phyloP scores from a whole-genome alignment of 208 protist genomes.

The Crithidia bombi region DNA sequence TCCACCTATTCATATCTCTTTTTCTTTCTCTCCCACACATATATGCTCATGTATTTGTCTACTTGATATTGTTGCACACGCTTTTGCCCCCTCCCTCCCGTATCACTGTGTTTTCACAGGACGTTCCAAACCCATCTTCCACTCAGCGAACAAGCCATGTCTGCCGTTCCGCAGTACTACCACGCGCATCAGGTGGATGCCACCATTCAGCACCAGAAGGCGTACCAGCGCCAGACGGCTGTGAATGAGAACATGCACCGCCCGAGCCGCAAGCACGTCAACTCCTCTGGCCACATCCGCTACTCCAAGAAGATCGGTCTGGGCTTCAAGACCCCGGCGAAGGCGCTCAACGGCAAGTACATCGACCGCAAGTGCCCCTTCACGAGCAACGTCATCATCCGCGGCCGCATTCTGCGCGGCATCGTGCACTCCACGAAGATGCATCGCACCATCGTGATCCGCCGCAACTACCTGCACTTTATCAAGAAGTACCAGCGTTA shows the following conservation, averaged over 20 bases:
- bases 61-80: no score
- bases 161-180: slow-evolving; percentile 53
- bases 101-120: no score
- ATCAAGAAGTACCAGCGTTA: slow-evolving; percentile 99
- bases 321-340: slow-evolving; percentile 99
- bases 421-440: slow-evolving; percentile 99
- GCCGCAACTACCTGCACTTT: slow-evolving; percentile 99
- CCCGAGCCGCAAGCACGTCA: slow-evolving; percentile 57
- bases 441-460: slow-evolving; percentile 98
- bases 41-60: no score
- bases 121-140: slow-evolving; percentile 24
- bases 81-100: no score
- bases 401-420: slow-evolving; percentile 98
- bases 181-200: slow-evolving; percentile 59
- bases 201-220: slow-evolving; percentile 76
- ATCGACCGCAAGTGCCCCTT: slow-evolving; percentile 99
- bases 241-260: slow-evolving; percentile 33
- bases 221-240: slow-evolving; percentile 92
- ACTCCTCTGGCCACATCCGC: slow-evolving; percentile 88
- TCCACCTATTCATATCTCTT: no score
- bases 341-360: slow-evolving; percentile 98
- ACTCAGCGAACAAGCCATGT: slow-evolving; percentile 33
- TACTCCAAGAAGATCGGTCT: slow-evolving; percentile 94
- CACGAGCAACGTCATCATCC: slow-evolving; percentile 99
- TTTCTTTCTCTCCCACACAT: no score